These are phyloP conservation scores for Aristolochia contorta DNA, from an alignment of 164 flowering plant species.

Conservation along the genomic window DNA sequence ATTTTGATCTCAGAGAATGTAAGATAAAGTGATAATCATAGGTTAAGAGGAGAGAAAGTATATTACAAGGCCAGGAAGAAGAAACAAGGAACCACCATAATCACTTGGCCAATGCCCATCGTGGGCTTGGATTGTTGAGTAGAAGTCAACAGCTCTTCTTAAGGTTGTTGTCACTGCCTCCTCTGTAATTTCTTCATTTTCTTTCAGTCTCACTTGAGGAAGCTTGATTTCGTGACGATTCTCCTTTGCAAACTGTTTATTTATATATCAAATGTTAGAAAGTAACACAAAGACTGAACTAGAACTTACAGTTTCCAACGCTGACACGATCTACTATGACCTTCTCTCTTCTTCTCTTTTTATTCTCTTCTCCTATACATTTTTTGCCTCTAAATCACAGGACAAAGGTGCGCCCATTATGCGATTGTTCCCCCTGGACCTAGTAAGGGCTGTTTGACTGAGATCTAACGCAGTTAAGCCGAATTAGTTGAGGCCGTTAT, in stretches of 20 bases:
- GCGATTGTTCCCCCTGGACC: too few species aligned
- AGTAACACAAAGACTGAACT: too few species aligned
- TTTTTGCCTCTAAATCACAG: too few species aligned
- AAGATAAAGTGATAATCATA: background rate
- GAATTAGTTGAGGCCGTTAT: too few species aligned
- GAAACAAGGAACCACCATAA: constrained; percentile 47
- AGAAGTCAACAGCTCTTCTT: constrained; percentile 36
- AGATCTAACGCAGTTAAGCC: too few species aligned
- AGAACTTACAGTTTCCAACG: background rate
- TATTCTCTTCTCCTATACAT: too few species aligned
- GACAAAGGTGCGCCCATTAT: too few species aligned
- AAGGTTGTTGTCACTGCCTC: constrained; percentile 52
- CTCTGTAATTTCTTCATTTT: constrained; percentile 46
- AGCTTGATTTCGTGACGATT: constrained; percentile 25
- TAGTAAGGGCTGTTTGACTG: too few species aligned
- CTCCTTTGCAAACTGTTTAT: constrained; percentile 51
- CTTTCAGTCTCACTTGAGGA: constrained; percentile 54
- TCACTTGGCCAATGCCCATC: constrained; percentile 76
- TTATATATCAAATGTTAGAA: too few species aligned
- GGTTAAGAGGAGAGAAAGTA: background rate
- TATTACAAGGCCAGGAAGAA: constrained; percentile 47
- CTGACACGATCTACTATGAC: background rate
- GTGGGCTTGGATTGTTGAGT: constrained; percentile 43
- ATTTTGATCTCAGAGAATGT: too few species aligned
- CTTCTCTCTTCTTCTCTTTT: too few species aligned